Evolutionary conservation across 202 grass and related monocot species (phyloP).

Genomic region (Tripidium arundinaceum): DNA sequence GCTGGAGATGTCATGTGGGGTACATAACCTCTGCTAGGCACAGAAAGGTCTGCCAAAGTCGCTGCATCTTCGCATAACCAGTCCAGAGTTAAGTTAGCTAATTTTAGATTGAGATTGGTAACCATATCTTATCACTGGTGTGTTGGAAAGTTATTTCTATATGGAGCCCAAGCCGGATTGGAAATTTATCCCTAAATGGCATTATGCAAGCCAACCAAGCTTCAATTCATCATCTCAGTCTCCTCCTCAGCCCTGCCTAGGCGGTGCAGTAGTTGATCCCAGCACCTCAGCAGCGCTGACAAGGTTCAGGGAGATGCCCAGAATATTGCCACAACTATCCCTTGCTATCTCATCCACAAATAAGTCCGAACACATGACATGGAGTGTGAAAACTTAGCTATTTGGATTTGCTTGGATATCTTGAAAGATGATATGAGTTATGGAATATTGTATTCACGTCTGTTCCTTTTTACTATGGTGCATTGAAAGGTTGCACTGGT

Average conservation of each 20-base stretch:
- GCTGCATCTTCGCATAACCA: neutral
- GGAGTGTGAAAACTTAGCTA: constrained; percentile 5
- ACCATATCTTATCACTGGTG: neutral
- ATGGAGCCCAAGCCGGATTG: neutral
- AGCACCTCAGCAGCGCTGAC: neutral
- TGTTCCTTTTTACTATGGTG: constrained; percentile 12
- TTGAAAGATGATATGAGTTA: constrained; percentile 16
- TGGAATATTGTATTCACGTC: constrained; percentile 1
- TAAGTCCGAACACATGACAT: neutral
- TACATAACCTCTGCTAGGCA: constrained; percentile 1
- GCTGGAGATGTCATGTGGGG: neutral
- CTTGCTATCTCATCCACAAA: neutral
- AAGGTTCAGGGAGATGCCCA: neutral
- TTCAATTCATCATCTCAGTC: neutral
- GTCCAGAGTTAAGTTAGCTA: neutral
- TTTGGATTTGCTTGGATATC: constrained; percentile 22
- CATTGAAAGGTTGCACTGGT: constrained; percentile 7
- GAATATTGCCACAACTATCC: neutral
- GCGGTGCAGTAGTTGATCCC: neutral
- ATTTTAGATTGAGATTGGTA: constrained; percentile 6
- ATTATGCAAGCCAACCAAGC: neutral
- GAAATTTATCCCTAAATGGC: neutral
- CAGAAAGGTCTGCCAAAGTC: neutral
- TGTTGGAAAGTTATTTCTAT: neutral
- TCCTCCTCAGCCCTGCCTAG: neutral